These are phyloP conservation scores for Withania somnifera DNA, from an alignment of 305 asterid species.

Conservation along the genomic window DNA sequence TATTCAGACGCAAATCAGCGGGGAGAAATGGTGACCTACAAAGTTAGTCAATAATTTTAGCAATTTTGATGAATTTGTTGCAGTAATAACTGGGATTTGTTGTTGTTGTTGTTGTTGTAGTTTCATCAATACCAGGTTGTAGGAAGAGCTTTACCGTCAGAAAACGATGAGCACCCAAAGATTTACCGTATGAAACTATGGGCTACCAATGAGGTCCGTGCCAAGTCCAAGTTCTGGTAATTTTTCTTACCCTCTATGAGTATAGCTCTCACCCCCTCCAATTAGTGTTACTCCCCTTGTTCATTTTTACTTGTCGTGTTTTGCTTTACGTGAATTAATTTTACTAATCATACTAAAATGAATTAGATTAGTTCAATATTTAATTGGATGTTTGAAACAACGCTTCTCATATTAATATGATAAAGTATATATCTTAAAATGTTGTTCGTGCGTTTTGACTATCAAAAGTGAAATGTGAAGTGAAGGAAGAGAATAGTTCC, in stretches of 20 bases:
- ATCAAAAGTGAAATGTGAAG: no score
- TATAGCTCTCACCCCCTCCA: background rate
- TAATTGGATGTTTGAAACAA: no score
- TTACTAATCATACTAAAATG: no score
- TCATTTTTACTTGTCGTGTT: no score
- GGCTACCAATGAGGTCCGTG: conserved; percentile 87
- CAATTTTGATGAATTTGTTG: background rate
- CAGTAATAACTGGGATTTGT: background rate
- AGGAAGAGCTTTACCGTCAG: conserved; percentile 76
- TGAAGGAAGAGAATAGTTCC: background rate
- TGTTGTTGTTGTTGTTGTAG: conserved; percentile 21
- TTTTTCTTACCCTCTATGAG: background rate
- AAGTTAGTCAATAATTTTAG: conserved; percentile 6
- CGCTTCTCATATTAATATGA: no score
- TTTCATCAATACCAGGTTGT: conserved; percentile 89
- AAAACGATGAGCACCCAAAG: conserved; percentile 71
- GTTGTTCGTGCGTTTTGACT: no score
- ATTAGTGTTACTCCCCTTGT: background rate
- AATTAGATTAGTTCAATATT: no score
- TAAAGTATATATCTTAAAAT: no score
- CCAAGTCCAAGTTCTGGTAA: conserved; percentile 78
- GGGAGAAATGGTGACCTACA: conserved; percentile 46
- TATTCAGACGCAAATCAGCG: background rate
- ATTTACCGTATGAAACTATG: conserved; percentile 86
- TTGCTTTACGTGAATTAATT: no score